Conservation (phyloP, 2,329 filamentous ascomycete genomes). For the Penicillium sp. region DNA sequence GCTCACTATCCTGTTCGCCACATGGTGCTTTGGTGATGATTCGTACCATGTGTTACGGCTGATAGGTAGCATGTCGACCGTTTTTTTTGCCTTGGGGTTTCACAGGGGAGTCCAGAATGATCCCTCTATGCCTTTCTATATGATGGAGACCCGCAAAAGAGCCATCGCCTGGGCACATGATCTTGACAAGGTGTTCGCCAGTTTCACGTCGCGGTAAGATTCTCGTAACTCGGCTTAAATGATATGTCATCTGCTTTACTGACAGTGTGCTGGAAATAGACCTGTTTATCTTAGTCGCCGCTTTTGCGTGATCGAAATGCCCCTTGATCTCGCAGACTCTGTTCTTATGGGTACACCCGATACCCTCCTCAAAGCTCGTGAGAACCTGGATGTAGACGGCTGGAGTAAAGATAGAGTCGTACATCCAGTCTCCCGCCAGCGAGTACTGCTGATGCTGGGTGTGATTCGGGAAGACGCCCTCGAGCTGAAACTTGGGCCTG, state of each 20-base stretch:
- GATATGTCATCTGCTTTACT: neutral
- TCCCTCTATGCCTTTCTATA: conserved; percentile 3
- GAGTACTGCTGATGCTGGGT: conserved; percentile 3
- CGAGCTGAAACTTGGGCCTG: neutral
- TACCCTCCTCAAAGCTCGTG: neutral
- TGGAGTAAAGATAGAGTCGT: conserved; percentile 8
- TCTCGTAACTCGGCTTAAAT: neutral
- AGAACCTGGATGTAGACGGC: conserved; percentile 5
- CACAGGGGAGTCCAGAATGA: conserved; percentile 7
- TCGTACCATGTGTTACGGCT: conserved; percentile 12
- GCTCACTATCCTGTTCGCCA: conserved; percentile 5
- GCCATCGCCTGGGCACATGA: conserved; percentile 12
- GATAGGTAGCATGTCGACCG: conserved; percentile 7
- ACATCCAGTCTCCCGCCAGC: conserved; percentile 7
- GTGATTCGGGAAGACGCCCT: conserved; percentile 3
- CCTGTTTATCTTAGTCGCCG: conserved; percentile 9
- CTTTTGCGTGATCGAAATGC: conserved; percentile 8
- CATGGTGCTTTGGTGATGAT: conserved; percentile 16
- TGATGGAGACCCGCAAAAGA: conserved; percentile 11
- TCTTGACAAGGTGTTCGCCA: conserved; percentile 8
- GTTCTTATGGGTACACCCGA: conserved; percentile 3
- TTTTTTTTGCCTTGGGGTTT: conserved; percentile 9
- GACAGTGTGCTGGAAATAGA: neutral
- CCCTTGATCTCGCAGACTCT: conserved; percentile 10
- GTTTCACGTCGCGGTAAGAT: conserved; percentile 7